Evolutionary conservation across 2,329 filamentous ascomycete species (phyloP), one percentile per base, ranked within the genome.

Genomic region (Periconia sp.): DNA sequence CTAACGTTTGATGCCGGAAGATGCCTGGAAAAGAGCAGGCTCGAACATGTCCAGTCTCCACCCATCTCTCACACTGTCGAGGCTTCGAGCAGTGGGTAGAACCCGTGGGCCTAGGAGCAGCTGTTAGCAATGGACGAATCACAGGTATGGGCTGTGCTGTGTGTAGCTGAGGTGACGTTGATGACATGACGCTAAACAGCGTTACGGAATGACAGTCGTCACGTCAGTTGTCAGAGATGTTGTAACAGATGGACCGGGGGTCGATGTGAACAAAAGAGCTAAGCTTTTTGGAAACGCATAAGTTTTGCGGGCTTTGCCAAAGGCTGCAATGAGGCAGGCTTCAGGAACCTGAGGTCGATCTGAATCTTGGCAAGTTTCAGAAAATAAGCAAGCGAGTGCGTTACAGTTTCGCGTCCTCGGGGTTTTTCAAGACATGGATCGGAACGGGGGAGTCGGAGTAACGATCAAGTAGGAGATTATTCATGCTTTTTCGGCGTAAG

Each of bases 341-440:
- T n/a, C n/a, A n/a, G n/a, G n/a, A n/a, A n/a, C n/a, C n/a, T n/a
- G n/a, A 52, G 57, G 51, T 56, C 61, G 52, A 18, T 30, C 8
- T 71, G 68, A 73, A 60, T 61, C 69, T 63, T 61, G 57, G 57
- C 63, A 30, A 18, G 70, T 72, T 72, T 73, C 70, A 72, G 64
- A 53, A 20, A 42, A 54, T 35, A 23, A 44, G 58, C 53, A 59
- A 41, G 57, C 58, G 41, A 52, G 46, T n/a, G 50, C 20, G 42
- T 41, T 33, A 45, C 48, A 55, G 49, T 50, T 50, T 55, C 55
- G 49, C 8, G 40, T 50, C 44, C 15, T 27, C 20, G 41, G 23
- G 37, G 27, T 37, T 37, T 37, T 37, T n/a, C 11, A n/a, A 13
- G 11, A n/a, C 15, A 37, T 37, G 33, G 6, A 37, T 37, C 15